Percentiles rank a stretch among this genome's conserved stretches.
Conservation (phyloP, 495 filamentous ascomycete species). For the Daldinia childiae region DNA sequence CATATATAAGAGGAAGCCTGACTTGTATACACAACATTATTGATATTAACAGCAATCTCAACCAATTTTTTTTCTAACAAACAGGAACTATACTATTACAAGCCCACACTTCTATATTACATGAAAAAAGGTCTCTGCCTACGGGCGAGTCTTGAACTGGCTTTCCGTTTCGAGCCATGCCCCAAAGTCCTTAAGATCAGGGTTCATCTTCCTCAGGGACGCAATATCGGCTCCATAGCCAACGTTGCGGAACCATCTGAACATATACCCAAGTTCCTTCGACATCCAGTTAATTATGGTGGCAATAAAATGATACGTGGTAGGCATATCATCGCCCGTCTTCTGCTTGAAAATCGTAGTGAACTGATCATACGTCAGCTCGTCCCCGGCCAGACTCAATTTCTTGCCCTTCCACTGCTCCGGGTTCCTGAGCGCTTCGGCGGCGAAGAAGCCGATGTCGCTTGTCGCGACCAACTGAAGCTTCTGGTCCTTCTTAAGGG, state of each 20-base stretch:
- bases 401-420: conserved; percentile 55
- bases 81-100: neutral
- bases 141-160: conserved; percentile 42
- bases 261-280: conserved; percentile 66
- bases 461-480: conserved; percentile 62
- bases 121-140: too few relatives aligned
- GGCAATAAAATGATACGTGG: conserved; percentile 52
- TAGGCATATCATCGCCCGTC: conserved; percentile 57
- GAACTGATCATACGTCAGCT: conserved; percentile 62
- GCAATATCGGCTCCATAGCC: conserved; percentile 65
- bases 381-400: conserved; percentile 68
- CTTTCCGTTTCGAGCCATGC: conserved; percentile 67
- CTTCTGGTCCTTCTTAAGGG: conserved; percentile 51
- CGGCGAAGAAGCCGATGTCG: conserved; percentile 70
- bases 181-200: conserved; percentile 63
- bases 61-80: neutral
- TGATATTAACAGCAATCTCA: neutral
- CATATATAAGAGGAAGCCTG: neutral
- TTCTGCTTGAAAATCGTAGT: conserved; percentile 59
- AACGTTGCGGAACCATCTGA: conserved; percentile 66
- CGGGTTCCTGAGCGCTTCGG: conserved; percentile 58
- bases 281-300: conserved; percentile 52
- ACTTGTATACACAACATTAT: neutral
- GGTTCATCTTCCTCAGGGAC: conserved; percentile 59
- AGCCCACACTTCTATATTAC: neutral